phyloP scores from a whole-genome alignment of 192 early-diverging fungal genomes.

The Linnemannia schmuckeri region DNA sequence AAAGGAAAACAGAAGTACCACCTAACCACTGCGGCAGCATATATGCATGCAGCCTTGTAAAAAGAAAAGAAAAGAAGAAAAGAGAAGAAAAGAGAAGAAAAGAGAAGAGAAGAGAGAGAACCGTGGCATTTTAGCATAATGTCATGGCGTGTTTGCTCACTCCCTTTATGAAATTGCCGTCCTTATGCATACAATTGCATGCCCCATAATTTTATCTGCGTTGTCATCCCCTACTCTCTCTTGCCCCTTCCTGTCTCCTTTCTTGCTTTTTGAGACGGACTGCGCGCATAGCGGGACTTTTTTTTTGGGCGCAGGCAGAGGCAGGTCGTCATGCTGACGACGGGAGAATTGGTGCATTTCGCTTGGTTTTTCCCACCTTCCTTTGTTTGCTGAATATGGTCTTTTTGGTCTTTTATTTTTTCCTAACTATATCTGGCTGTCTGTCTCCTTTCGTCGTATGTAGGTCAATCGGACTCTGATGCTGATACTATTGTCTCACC shows the following conservation, averaged over 20 bases:
- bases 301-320: constrained; percentile 3
- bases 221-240: neutral
- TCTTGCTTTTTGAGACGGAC: neutral
- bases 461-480: constrained; percentile 54
- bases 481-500: constrained; percentile 47
- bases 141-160: neutral
- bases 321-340: constrained; percentile 8
- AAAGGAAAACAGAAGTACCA: neutral
- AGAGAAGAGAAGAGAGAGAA: neutral
- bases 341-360: neutral
- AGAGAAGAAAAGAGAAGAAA: neutral
- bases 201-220: neutral
- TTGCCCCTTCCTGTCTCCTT: neutral
- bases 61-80: neutral
- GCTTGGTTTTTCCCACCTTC: neutral
- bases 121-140: neutral
- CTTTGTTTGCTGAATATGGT: neutral
- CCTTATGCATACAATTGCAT: neutral
- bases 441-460: neutral
- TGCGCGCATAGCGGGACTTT: neutral
- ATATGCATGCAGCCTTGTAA: neutral
- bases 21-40: neutral
- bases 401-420: neutral
- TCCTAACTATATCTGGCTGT: neutral
- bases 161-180: neutral